Conservation (phyloP, 2,329 filamentous ascomycete species). For the Claviceps sp. region DNA sequence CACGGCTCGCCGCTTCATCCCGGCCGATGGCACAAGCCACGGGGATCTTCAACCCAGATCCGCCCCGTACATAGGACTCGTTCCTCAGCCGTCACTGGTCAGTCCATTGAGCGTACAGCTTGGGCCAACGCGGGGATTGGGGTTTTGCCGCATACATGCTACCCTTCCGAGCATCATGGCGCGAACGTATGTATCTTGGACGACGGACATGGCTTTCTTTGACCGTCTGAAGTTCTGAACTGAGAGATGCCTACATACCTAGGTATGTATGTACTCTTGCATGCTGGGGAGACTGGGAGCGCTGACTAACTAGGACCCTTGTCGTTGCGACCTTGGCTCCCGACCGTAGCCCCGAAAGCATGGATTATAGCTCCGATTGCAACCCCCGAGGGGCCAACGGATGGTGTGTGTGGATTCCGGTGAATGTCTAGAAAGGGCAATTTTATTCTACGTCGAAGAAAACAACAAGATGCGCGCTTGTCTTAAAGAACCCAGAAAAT, state of each 20-base stretch:
- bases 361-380: background rate
- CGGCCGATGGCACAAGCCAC: background rate
- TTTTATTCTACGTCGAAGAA: background rate
- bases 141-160: background rate
- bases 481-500: background rate
- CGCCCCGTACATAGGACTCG: background rate
- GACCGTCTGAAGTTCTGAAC: background rate
- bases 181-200: background rate
- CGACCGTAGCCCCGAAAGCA: background rate
- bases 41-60: too few species aligned
- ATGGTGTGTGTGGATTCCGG: background rate
- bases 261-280: too few species aligned
- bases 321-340: background rate
- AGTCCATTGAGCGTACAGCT: background rate
- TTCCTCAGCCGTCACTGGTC: background rate
- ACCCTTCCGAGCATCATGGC: background rate
- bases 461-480: background rate
- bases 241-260: background rate
- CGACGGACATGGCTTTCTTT: background rate
- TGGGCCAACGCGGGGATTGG: background rate
- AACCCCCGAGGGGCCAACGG: background rate
- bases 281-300: background rate
- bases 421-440: background rate
- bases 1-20: background rate
- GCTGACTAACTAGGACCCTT: background rate